Evolutionary conservation across 177 flowering plant species (phyloP), one percentile per base, ranked within the genome.

Genomic region (Tripterygium wilfordii): DNA sequence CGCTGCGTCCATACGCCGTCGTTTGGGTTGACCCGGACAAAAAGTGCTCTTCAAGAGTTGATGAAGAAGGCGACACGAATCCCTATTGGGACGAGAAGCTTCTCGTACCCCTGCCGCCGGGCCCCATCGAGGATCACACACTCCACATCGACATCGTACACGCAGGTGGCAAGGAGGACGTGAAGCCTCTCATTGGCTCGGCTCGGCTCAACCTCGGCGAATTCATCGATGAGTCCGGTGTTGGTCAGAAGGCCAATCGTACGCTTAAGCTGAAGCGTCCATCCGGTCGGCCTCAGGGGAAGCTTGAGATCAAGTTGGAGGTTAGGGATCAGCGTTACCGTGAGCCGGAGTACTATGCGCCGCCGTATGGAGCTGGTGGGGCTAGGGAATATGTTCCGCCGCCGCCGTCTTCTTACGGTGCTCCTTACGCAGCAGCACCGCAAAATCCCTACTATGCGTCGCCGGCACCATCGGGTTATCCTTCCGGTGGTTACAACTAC

Each of bases 231-330:
- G 90, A 80, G 4, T 75, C 52, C 27, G 88, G 85, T 10, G 0
- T 65, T 30, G 83, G 62, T 31, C 57, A 53, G 16, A 46, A 36
- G 1, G 42, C 41, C 53, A 10, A 9, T 8, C 62, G 58, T 0
- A 58, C 38, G 3, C 56, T 84, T 15, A 39, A 67, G 53, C 82
- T 84, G 42, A 79, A 73, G 48, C 87, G 96, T n/a, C 89, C 96
- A 1, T 87, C 96, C 4, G 96, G 92, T 31, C 58, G 96, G 3
- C 96, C 92, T 2, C 96, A 87, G 0, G 95, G 95, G 1, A 83
- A 76, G 48, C 2, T 83, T n/a, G 79, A 77, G 1, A 72, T 77
- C 13, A 55, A 49, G 19, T 70, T 83, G 10, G 15, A 20, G 17
- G 57, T 86, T 8, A 63, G 75, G 15, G 71, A 78, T n/a, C 44